These are phyloP conservation scores for Dioszegia crocea DNA, from an alignment of 768 basidiomycete genomes.

Conservation along the genomic window DNA sequence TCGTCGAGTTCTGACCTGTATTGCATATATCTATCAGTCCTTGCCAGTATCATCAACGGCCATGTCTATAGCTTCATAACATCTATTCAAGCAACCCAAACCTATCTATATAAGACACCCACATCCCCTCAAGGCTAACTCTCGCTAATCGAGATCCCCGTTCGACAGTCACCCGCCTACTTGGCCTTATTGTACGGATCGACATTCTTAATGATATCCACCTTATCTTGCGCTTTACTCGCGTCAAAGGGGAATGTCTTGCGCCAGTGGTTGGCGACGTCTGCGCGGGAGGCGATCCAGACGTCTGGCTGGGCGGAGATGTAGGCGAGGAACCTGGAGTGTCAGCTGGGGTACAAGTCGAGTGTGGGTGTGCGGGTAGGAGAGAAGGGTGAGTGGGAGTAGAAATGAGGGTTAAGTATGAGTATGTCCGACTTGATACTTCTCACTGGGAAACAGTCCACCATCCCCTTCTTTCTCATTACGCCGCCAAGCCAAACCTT, in stretches of 20 bases:
- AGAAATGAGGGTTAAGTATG: too few species aligned
- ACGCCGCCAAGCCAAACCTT: not conserved
- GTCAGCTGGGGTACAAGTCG: not conserved
- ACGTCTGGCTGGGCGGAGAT: slow-evolving; percentile 8
- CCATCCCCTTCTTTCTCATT: not conserved
- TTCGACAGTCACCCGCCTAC: too few species aligned
- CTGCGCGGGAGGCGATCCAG: slow-evolving; percentile 9
- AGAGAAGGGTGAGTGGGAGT: too few species aligned
- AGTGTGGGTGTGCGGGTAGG: too few species aligned
- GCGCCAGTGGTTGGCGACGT: slow-evolving; percentile 13
- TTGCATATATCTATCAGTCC: too few species aligned
- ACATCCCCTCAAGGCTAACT: too few species aligned
- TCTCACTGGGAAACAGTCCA: not conserved
- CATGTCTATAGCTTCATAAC: not conserved
- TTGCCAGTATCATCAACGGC: too few species aligned
- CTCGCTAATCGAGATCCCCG: not conserved
- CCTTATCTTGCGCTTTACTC: slow-evolving; percentile 10
- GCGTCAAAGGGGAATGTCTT: slow-evolving; percentile 9
- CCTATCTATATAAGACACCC: too few species aligned
- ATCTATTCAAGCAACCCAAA: not conserved
- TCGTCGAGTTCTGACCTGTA: too few species aligned
- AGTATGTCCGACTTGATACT: not conserved
- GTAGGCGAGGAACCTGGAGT: slow-evolving; percentile 9
- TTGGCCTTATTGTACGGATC: slow-evolving; percentile 6
- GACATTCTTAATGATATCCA: slow-evolving; percentile 4